Evolutionary conservation across 1,284 basidiomycete genomes (phyloP).

Genomic region (Sanghuangporus baumii): DNA sequence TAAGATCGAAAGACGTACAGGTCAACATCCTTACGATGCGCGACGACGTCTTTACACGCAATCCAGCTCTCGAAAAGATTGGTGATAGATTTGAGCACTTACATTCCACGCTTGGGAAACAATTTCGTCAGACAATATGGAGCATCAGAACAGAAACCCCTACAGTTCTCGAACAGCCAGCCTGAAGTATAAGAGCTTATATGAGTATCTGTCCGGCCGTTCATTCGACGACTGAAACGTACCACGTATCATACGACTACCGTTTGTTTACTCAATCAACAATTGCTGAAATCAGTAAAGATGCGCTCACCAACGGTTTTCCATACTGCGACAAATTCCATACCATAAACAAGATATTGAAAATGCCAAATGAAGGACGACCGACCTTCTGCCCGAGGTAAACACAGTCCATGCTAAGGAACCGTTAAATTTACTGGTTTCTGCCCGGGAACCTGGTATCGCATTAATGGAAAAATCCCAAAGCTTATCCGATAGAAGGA

Average conservation of each 20-base stretch:
- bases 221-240: constrained; percentile 18
- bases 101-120: constrained; percentile 58
- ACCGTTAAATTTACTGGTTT: not conserved
- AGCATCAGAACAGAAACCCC: constrained; percentile 32
- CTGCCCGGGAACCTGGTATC: too few species aligned
- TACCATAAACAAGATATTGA: not conserved
- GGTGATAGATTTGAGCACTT: constrained; percentile 21
- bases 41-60: constrained; percentile 51
- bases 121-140: not conserved
- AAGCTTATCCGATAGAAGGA: too few species aligned
- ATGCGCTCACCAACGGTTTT: constrained; percentile 19
- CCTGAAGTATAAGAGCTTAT: constrained; percentile 35
- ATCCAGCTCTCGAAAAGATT: not conserved
- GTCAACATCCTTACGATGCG: constrained; percentile 61
- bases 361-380: constrained; percentile 22
- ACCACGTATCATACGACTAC: constrained; percentile 57
- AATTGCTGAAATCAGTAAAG: not conserved
- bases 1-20: constrained; percentile 47
- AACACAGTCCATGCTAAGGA: constrained; percentile 84
- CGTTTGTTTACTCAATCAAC: constrained; percentile 3
- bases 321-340: constrained; percentile 30
- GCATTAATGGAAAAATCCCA: too few species aligned
- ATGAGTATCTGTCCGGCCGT: constrained; percentile 29
- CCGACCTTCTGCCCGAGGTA: constrained; percentile 83
- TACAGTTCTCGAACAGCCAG: constrained; percentile 72